These are phyloP conservation scores for Thermomucor indicae-seudaticae DNA, from an alignment of 371 early-diverging fungal species.

Conservation along the genomic window DNA sequence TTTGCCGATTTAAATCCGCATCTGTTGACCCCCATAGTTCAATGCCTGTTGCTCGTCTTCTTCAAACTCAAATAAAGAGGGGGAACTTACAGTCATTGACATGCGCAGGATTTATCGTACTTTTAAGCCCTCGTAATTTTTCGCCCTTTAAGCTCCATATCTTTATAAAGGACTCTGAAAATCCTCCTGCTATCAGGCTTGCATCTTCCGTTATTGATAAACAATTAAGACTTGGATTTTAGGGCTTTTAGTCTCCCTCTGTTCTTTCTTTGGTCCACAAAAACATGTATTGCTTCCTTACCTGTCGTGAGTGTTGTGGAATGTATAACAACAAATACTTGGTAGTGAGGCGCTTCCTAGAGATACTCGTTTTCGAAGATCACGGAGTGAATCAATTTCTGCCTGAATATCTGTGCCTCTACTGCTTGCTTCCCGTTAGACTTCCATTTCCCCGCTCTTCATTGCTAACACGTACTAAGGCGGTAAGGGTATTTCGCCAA, in stretches of 20 bases:
- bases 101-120: slow-evolving; percentile 50
- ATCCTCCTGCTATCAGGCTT: slow-evolving; percentile 79
- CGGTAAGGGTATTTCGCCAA: slow-evolving; percentile 59
- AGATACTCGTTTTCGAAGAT: slow-evolving; percentile 77
- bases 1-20: slow-evolving; percentile 47
- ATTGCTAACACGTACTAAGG: slow-evolving; percentile 72
- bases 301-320: slow-evolving; percentile 93
- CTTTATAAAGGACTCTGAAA: slow-evolving; percentile 86
- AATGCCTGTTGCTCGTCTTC: too few species aligned
- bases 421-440: too few species aligned
- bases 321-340: slow-evolving; percentile 95
- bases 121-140: slow-evolving; percentile 54
- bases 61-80: too few species aligned
- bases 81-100: slow-evolving; percentile 47
- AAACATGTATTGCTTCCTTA: too few species aligned
- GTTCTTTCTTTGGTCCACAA: too few species aligned
- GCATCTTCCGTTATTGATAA: slow-evolving; percentile 74
- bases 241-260: neutral
- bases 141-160: slow-evolving; percentile 82
- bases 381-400: slow-evolving; percentile 77
- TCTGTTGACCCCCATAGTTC: slow-evolving; percentile 19
- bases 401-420: slow-evolving; percentile 69
- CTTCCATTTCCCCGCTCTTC: too few species aligned
- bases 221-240: slow-evolving; percentile 59
- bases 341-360: slow-evolving; percentile 80